phyloP scores from a whole-genome alignment of 192 early-diverging fungal species.

The Backusella liffmaniae region DNA sequence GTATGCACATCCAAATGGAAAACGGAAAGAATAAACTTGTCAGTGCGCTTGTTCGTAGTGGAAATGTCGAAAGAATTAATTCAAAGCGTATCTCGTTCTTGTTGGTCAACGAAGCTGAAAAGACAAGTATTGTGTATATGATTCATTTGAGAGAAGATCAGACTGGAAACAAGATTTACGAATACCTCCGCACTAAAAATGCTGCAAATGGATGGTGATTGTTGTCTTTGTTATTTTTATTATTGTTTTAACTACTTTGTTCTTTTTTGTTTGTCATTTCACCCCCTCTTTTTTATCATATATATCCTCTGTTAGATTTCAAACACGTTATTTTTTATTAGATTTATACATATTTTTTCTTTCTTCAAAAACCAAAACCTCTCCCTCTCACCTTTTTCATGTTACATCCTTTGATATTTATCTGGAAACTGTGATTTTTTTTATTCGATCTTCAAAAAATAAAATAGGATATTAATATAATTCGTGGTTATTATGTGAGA shows the following conservation, averaged over 20 bases:
- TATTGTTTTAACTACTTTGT: not conserved
- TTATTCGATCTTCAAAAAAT: no score
- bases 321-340: not conserved
- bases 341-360: not conserved
- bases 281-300: not conserved
- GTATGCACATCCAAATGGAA: constrained; percentile 48
- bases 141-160: constrained; percentile 56
- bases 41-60: constrained; percentile 47
- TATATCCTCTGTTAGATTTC: not conserved
- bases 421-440: no score
- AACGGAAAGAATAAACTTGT: constrained; percentile 45
- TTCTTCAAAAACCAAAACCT: no score
- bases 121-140: constrained; percentile 53
- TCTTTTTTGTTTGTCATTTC: not conserved
- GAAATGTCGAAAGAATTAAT: constrained; percentile 45
- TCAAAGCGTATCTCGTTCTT: constrained; percentile 48
- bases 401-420: no score
- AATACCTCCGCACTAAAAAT: constrained; percentile 40
- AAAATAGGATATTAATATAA: no score
- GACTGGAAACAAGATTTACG: constrained; percentile 44
- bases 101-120: constrained; percentile 41
- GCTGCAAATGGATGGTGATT: constrained; percentile 19
- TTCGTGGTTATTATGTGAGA: no score
- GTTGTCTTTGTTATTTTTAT: not conserved
- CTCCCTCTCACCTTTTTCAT: no score